phyloP scores from a whole-genome alignment of 192 early-diverging fungal genomes.

The Dispira parvispora region DNA sequence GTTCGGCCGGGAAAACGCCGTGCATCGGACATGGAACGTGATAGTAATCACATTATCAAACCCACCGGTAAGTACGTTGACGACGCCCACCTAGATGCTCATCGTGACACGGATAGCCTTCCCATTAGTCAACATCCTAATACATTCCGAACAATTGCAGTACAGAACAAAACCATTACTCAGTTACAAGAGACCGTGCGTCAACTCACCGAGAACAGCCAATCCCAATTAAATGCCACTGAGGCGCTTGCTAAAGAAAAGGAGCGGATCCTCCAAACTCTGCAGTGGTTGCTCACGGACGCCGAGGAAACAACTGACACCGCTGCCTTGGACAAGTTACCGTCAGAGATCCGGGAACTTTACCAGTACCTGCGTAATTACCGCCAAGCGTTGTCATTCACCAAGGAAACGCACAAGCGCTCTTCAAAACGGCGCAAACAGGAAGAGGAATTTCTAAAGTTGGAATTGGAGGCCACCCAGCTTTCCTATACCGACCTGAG shows the following conservation, averaged over 20 bases:
- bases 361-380: background rate
- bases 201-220: background rate
- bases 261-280: background rate
- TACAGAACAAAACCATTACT: constrained; percentile 4
- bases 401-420: background rate
- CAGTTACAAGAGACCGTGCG: background rate
- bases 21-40: constrained; percentile 8
- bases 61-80: background rate
- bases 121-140: constrained; percentile 7
- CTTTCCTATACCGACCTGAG: background rate
- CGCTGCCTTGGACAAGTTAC: background rate
- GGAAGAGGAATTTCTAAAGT: background rate
- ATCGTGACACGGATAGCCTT: background rate
- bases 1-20: constrained; percentile 1
- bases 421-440: background rate
- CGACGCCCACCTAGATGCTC: too few species aligned
- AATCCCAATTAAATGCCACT: background rate
- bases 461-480: background rate
- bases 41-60: background rate
- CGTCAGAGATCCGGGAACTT: background rate
- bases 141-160: constrained; percentile 6
- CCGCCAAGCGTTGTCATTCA: constrained; percentile 1
- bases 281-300: background rate
- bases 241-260: background rate
- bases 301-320: background rate